Conservation (phyloP, 2,329 filamentous ascomycete species). For the Massarina eburnea region DNA sequence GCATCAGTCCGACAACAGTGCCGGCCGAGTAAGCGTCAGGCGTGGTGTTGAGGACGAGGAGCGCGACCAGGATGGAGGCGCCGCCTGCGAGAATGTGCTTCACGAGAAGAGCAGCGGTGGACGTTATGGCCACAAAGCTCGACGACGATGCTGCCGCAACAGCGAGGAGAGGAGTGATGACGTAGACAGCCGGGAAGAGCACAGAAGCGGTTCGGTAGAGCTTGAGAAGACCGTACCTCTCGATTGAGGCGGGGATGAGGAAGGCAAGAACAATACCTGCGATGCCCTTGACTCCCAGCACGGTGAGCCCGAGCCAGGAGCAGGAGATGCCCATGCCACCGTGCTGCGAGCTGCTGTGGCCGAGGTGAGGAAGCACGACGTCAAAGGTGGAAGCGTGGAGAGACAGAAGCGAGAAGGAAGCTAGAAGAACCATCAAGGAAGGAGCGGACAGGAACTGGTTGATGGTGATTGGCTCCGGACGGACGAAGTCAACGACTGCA, state of each 20-base stretch:
- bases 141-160: slow-evolving; percentile 37
- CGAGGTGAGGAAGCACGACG: slow-evolving; percentile 50
- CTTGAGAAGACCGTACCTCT: slow-evolving; percentile 45
- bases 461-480: slow-evolving; percentile 47
- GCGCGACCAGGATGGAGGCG: slow-evolving; percentile 46
- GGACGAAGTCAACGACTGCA: slow-evolving; percentile 38
- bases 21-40: slow-evolving; percentile 51
- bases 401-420: slow-evolving; percentile 57
- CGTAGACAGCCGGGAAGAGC: slow-evolving; percentile 44
- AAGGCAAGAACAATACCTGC: slow-evolving; percentile 45
- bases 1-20: slow-evolving; percentile 52
- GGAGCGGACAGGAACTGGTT: slow-evolving; percentile 50
- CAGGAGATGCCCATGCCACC: slow-evolving; percentile 52
- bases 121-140: slow-evolving; percentile 40
- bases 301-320: slow-evolving; percentile 46
- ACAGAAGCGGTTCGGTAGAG: slow-evolving; percentile 47
- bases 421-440: slow-evolving; percentile 48
- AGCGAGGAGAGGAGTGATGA: slow-evolving; percentile 44
- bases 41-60: slow-evolving; percentile 52
- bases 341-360: slow-evolving; percentile 47
- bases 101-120: slow-evolving; percentile 44
- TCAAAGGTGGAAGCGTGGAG: slow-evolving; percentile 58
- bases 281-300: slow-evolving; percentile 46
- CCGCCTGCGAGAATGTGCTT: slow-evolving; percentile 48
- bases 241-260: slow-evolving; percentile 40